phyloP scores from a whole-genome alignment of 768 basidiomycete genomes.

The Suillus bovinus region DNA sequence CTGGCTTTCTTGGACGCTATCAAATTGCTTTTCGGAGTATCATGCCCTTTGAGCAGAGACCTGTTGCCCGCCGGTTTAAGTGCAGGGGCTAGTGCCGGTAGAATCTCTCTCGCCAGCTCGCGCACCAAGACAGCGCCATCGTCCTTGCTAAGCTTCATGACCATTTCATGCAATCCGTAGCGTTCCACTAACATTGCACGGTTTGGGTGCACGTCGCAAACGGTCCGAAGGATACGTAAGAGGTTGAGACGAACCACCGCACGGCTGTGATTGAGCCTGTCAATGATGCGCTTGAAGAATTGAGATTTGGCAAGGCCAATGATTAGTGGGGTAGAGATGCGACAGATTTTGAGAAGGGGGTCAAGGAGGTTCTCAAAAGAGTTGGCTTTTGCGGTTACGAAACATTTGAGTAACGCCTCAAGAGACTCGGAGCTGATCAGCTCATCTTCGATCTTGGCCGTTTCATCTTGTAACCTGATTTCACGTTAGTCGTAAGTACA shows the following conservation, averaged over 20 bases:
- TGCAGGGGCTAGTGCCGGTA: constrained; percentile 74
- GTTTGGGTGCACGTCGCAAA: constrained; percentile 91
- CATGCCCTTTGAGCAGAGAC: constrained; percentile 30
- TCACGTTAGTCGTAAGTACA: constrained; percentile 8
- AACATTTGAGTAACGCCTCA: constrained; percentile 73
- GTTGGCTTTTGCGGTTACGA: constrained; percentile 83
- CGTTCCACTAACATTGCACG: constrained; percentile 77
- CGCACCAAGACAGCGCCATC: constrained; percentile 92
- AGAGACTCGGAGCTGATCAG: constrained; percentile 66
- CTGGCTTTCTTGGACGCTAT: constrained; percentile 68
- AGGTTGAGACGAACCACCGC: constrained; percentile 91
- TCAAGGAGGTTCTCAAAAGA: constrained; percentile 92
- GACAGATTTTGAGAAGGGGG: constrained; percentile 89
- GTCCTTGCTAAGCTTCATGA: constrained; percentile 75
- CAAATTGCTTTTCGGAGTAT: constrained; percentile 38
- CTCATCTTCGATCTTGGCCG: constrained; percentile 88
- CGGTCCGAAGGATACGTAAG: constrained; percentile 77
- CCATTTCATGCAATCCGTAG: constrained; percentile 79
- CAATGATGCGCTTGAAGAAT: constrained; percentile 88
- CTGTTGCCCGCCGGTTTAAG: constrained; percentile 51
- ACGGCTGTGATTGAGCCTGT: constrained; percentile 70
- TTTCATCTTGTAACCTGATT: constrained; percentile 90
- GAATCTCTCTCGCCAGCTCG: constrained; percentile 84
- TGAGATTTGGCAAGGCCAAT: constrained; percentile 76
- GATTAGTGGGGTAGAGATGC: constrained; percentile 72